These are phyloP conservation scores for Thalassiosira oceanica DNA, from an alignment of 352 stramenopile genomes.

Conservation along the genomic window DNA sequence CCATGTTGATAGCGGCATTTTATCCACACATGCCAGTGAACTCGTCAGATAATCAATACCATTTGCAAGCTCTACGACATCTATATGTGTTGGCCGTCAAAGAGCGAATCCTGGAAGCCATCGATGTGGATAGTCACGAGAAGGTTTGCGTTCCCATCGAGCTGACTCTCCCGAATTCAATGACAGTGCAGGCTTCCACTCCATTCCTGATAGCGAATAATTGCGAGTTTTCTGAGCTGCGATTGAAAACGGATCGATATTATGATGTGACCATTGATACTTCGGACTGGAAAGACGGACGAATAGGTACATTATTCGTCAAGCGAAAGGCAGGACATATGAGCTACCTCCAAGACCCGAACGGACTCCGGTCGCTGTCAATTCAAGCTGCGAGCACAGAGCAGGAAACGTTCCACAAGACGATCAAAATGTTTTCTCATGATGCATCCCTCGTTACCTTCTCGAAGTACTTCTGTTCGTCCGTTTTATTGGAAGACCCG, in stretches of 20 bases:
- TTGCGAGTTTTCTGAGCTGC: constrained; percentile 27
- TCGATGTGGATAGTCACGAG: constrained; percentile 81
- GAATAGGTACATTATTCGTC: constrained; percentile 63
- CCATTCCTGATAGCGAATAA: constrained; percentile 44
- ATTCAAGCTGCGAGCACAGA: constrained; percentile 46
- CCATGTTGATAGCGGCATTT: constrained; percentile 90
- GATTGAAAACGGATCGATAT: constrained; percentile 64
- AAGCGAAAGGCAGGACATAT: constrained; percentile 73
- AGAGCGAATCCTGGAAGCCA: constrained; percentile 70
- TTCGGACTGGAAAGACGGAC: neutral
- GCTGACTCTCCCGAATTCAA: constrained; percentile 41
- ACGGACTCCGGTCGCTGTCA: constrained; percentile 69
- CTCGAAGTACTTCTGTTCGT: constrained; percentile 59
- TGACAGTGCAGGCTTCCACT: constrained; percentile 26
- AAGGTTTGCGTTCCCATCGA: constrained; percentile 79
- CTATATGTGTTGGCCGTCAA: constrained; percentile 84
- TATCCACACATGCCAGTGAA: constrained; percentile 91
- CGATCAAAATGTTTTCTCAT: constrained; percentile 69
- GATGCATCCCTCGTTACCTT: constrained; percentile 67
- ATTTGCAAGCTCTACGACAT: constrained; percentile 87
- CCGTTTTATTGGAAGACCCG: constrained; percentile 9
- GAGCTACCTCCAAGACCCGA: constrained; percentile 68
- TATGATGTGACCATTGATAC: constrained; percentile 65
- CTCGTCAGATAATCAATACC: constrained; percentile 92
- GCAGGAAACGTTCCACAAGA: constrained; percentile 45